Evolutionary conservation across 73 alveolate genomes (phyloP), one percentile per base, ranked within the genome.

Genomic region (Paramecium biaurelia): DNA sequence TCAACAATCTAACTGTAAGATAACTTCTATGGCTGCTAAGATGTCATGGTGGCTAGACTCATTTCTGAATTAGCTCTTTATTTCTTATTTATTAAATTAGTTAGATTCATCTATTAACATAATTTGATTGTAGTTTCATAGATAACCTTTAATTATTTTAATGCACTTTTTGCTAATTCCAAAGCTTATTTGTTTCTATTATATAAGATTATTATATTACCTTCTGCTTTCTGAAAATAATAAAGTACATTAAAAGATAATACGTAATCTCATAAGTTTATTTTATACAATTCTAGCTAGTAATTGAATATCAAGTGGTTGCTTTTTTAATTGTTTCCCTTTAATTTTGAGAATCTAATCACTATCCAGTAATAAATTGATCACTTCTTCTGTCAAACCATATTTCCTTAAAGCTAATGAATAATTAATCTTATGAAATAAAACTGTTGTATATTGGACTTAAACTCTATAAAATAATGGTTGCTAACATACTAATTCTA

Each of bases 61-160:
- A 79, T 79, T 45, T 79, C 90, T n/a, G 76, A 43, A 45, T 79
- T 79, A 14, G 90, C 90, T 79, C 90, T 38, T 24, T 79, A 45
- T 23, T 79, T 79, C 14, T 79, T 79, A 79, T 79, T 79, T 10
- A 45, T 79, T 43, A 42, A 11, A 38, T 24, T 74, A 14, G 87
- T 32, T 32, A 74, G 18, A 74, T 74, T 28, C 87, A 74, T 74
- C 28, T 20, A 43, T 18, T 79, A 63, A 45, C 90, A 79, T 79
- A 79, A 79, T 45, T 79, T 79, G 18, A 79, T 79, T 0, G 90
- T 79, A 34, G 47, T 9, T 11, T 41, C 28, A 79, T 5, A 79
- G 12, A 79, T 41, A 9, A 45, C 90, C 15, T 34, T 38, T 2
- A 79, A 24, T 34, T 41, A 9, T 23, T 79, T 79, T 47, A 79